These are phyloP conservation scores for Cupressus sempervirens DNA, from an alignment of 75 land plant species.

Conservation along the genomic window DNA sequence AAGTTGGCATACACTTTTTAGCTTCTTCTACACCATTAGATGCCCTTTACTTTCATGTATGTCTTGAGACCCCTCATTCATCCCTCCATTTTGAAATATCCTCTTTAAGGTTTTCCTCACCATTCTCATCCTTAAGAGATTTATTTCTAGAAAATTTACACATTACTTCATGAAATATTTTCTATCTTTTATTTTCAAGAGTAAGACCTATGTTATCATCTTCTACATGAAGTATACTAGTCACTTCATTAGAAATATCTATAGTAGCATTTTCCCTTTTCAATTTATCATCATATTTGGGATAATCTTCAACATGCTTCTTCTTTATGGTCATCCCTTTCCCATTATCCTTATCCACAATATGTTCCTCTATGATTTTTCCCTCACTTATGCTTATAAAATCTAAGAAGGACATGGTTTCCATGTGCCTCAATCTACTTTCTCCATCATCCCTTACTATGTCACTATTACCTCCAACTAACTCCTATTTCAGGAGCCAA, in stretches of 20 bases:
- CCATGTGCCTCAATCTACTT: constrained; percentile 33
- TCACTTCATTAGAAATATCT: constrained; percentile 22
- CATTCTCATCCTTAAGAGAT: constrained; percentile 37
- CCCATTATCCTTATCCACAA: constrained; percentile 32
- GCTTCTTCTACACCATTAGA: constrained; percentile 49
- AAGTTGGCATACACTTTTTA: constrained; percentile 47
- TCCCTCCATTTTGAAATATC: constrained; percentile 60
- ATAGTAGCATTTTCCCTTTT: constrained; percentile 14
- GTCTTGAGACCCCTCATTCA: constrained; percentile 44
- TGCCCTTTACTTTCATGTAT: constrained; percentile 55
- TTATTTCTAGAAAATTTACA: constrained; percentile 24
- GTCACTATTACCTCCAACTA: constrained; percentile 14
- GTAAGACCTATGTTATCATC: constrained; percentile 32
- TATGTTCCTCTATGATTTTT: constrained; percentile 33
- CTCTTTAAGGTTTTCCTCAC: constrained; percentile 61
- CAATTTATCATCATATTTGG: constrained; percentile 25
- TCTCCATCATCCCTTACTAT: constrained; percentile 66
- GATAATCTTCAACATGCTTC: constrained; percentile 30
- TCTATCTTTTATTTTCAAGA: constrained; percentile 42
- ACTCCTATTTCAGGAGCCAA: constrained; percentile 30
- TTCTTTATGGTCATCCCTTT: constrained; percentile 18
- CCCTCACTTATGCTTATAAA: constrained; percentile 31
- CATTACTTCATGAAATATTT: constrained; percentile 46
- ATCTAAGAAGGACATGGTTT: constrained; percentile 45
- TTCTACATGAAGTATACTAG: constrained; percentile 26